Evolutionary conservation across 1,284 basidiomycete species (phyloP).

Genomic region (Leucocoprinus gongylophorus): DNA sequence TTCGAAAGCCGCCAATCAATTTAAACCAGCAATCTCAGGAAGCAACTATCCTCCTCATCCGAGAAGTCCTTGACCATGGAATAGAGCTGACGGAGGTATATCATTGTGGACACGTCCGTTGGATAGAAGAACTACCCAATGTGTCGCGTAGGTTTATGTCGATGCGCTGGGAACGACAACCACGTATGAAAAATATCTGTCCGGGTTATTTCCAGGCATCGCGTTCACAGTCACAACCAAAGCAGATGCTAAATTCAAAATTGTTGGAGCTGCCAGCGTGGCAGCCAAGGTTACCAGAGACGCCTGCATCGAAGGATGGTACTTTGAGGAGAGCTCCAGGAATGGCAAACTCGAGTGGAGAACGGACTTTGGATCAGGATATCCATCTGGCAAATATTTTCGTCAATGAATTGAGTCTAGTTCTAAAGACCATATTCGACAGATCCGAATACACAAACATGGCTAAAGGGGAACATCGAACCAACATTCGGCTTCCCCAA

Average conservation of each 20-base stretch:
- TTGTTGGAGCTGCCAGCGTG: constrained; percentile 94
- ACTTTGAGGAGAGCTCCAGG: constrained; percentile 53
- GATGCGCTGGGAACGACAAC: constrained; percentile 90
- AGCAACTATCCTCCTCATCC: constrained; percentile 85
- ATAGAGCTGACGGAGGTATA: constrained; percentile 76
- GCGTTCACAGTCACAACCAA: constrained; percentile 88
- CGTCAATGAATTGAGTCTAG: constrained; percentile 11
- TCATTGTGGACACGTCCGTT: neutral
- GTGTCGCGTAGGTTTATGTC: constrained; percentile 70
- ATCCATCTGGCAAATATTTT: constrained; percentile 68
- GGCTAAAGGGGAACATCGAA: constrained; percentile 73
- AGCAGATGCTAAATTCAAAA: constrained; percentile 93
- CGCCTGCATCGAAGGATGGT: constrained; percentile 83
- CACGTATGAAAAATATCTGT: constrained; percentile 78
- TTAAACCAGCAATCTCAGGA: constrained; percentile 91
- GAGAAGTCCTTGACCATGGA: constrained; percentile 73
- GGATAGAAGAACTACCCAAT: neutral
- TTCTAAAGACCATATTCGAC: constrained; percentile 8
- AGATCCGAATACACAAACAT: constrained; percentile 92
- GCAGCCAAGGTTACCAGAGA: constrained; percentile 97
- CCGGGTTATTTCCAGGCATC: constrained; percentile 74
- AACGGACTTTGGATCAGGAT: constrained; percentile 66
- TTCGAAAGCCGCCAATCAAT: constrained; percentile 77
- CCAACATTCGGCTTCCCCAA: constrained; percentile 92
- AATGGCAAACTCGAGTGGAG: constrained; percentile 31